Evolutionary conservation across 352 stramenopile species (phyloP), one percentile per base, ranked within the genome.

Genomic region (Thraustochytrium sp.): DNA sequence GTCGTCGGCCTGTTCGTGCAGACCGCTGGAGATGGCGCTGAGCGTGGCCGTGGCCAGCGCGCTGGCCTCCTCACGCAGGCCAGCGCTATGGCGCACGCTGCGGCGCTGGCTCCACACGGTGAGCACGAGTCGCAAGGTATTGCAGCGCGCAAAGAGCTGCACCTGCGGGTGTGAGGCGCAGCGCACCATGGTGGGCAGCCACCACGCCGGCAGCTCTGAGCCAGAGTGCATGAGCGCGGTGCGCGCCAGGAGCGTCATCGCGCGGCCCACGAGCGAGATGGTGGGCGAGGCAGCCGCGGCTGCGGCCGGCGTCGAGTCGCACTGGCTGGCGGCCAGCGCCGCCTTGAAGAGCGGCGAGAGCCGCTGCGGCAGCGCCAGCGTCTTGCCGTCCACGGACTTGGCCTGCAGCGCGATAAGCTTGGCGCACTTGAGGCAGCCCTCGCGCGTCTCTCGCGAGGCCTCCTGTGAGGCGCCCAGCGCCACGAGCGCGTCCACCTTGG

Each of bases 281-380:
- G 65, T 77, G 40, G 23, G 34, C n/a, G 65, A 72, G 8, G 62
- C 42, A 16, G 42, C 62, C 36, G 38, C 62, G 8, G 37, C 37
- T 2, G 62, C 62, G 62, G 38, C 38, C 0, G 26, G 13, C 13
- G 36, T 4, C 9, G 42, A 21, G 4, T 72, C 59, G 65, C 65
- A 77, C 26, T 36, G n/a, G 46, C 40, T 55, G 31, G 26, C 29
- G 11, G 31, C 44, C 11, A 75, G 62, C 44, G 40, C 62, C 4
- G 62, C 44, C 62, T 75, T 54, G 40, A 75, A 54, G 37, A 75
- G 37, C 37, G 62, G 62, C 26, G 62, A 51, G 37, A 75, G 40
- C 3, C 62, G 21, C 37, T 51, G 37, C 11, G 62, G 62, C 1
- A 75, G 62, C 38, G 36, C 37, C 16, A 65, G n/a, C 18, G 11